These are phyloP conservation scores for Yamagishiella unicocca DNA, from an alignment of 139 green algal genomes.

Conservation along the genomic window DNA sequence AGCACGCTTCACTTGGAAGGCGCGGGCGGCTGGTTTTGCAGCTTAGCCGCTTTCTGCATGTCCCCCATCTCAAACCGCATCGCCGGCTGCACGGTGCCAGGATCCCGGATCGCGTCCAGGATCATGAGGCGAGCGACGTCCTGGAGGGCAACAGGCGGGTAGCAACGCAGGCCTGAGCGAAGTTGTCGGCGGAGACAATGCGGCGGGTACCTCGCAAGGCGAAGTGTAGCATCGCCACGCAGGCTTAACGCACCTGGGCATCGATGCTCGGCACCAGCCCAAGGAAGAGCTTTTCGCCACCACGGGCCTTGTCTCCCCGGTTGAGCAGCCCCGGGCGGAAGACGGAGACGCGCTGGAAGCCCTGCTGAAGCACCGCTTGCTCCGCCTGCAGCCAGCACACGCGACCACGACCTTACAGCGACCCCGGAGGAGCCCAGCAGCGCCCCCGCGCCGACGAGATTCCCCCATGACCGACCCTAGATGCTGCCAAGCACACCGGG, in stretches of 20 bases:
- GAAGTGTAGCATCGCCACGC: not conserved
- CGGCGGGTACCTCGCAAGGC: not conserved
- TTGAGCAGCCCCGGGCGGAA: slow-evolving; percentile 60
- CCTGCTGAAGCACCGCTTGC: slow-evolving; percentile 47
- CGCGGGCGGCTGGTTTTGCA: not conserved
- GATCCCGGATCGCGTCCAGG: slow-evolving; percentile 20
- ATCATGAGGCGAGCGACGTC: slow-evolving; percentile 53
- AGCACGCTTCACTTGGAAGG: not conserved
- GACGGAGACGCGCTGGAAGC: slow-evolving; percentile 50
- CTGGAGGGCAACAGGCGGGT: not conserved
- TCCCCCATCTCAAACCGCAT: slow-evolving; percentile 41
- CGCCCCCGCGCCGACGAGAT: too few species aligned
- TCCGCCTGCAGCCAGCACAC: slow-evolving; percentile 45
- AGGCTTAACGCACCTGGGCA: not conserved
- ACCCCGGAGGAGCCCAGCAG: too few species aligned
- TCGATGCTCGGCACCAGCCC: not conserved
- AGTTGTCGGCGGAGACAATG: too few species aligned
- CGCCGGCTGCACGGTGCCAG: not conserved
- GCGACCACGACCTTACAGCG: not conserved
- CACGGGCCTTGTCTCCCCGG: slow-evolving; percentile 44
- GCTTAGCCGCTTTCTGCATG: slow-evolving; percentile 1
- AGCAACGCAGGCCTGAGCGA: too few species aligned
- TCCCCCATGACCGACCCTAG: too few species aligned
- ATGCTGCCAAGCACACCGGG: too few species aligned
- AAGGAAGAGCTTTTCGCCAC: slow-evolving; percentile 20